phyloP scores from a whole-genome alignment of 331 rosid species.

The Cydonia oblonga region DNA sequence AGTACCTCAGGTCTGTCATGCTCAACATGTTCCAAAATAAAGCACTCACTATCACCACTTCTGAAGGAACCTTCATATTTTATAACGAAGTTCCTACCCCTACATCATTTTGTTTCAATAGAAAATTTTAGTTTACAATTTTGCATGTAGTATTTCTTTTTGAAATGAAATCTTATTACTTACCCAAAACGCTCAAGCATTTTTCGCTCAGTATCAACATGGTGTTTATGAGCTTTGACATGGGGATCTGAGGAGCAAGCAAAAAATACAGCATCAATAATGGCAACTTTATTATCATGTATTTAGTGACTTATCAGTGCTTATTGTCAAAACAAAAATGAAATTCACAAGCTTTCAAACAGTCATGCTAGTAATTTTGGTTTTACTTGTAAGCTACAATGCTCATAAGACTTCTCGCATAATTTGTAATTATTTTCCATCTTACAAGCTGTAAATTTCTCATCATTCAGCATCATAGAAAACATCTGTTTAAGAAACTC shows the following conservation, averaged over 20 bases:
- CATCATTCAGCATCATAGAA: neutral
- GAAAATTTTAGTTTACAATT: neutral
- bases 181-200: slow-evolving; percentile 35
- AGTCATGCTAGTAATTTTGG: neutral
- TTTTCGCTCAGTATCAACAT: slow-evolving; percentile 21
- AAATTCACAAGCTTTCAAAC: neutral
- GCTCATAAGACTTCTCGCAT: neutral
- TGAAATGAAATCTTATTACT: neutral
- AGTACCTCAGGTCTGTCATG: slow-evolving; percentile 39
- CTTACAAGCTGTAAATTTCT: neutral
- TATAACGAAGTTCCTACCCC: slow-evolving; percentile 29
- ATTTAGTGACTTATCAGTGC: neutral
- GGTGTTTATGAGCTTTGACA: slow-evolving; percentile 27
- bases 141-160: neutral
- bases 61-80: slow-evolving; percentile 26
- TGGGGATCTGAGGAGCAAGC: slow-evolving; percentile 22
- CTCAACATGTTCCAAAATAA: slow-evolving; percentile 29
- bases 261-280: neutral
- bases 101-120: slow-evolving; percentile 8
- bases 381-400: neutral
- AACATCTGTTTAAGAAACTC: neutral
- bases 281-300: neutral
- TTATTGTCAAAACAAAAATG: neutral
- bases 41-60: slow-evolving; percentile 26
- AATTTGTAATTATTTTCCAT: neutral